These are phyloP conservation scores for Salix dunnii DNA, from an alignment of 345 rosid species.

Conservation along the genomic window DNA sequence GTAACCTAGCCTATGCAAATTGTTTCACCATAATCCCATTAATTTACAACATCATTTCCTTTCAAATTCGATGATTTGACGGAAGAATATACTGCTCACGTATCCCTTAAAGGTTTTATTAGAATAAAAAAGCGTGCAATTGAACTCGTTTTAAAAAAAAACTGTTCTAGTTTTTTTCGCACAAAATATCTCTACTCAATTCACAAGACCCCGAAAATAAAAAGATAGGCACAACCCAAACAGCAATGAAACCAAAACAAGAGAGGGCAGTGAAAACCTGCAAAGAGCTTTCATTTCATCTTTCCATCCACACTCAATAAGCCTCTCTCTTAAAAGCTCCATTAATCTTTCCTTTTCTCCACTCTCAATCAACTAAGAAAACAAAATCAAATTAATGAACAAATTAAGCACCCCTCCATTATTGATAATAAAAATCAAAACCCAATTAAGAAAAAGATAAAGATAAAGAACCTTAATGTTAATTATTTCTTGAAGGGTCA, in stretches of 20 bases:
- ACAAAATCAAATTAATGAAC: neutral
- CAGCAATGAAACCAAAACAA: neutral
- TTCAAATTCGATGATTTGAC: no score
- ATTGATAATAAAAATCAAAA: neutral
- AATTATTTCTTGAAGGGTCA: constrained; percentile 55
- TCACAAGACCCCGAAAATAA: neutral
- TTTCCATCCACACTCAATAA: constrained; percentile 78
- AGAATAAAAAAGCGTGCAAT: neutral
- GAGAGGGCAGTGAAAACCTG: constrained; percentile 45
- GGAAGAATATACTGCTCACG: neutral
- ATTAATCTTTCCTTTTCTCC: constrained; percentile 66
- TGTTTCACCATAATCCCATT: no score
- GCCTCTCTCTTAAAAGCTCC: constrained; percentile 73
- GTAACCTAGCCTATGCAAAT: no score
- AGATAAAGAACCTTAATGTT: constrained; percentile 49
- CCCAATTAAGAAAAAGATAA: neutral
- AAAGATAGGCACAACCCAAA: neutral
- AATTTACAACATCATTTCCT: no score
- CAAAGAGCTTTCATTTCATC: constrained; percentile 77
- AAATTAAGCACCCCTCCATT: neutral
- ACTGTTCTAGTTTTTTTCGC: neutral
- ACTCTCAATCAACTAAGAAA: constrained; percentile 54
- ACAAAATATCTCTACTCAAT: neutral
- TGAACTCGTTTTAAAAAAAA: neutral
- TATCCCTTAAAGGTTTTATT: neutral